Base-by-base conservation (phyloP, 2,329 filamentous ascomycete species). In the Zymoseptoria brevis region DNA sequence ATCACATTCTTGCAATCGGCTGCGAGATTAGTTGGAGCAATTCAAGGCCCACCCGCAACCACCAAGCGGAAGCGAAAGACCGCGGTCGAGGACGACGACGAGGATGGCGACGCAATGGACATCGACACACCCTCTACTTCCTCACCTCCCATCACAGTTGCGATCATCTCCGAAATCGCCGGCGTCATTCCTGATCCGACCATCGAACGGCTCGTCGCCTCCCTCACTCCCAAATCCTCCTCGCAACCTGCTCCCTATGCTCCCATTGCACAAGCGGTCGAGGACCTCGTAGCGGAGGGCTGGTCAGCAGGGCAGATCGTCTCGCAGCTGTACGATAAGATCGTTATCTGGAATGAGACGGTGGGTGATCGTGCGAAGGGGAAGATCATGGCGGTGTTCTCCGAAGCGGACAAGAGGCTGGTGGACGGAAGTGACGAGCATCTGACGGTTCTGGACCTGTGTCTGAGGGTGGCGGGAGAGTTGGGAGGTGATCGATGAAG, bases 351-450 rank as follows among this genome's bases (percentile, higher is more conserved):
- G 71, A 90, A 96, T 69, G 94, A 97, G 73, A 81, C 86, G 7
- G 87, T 96, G 22, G 84, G 85, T 0, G 90, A 96, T 69, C 75
- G 84, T 11, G 89, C 96, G 71, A 99, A 99, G 77, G 95, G 93
- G 71, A 87, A 87, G 73, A 93, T 99, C 60, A 87, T 93, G 53
- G 80, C 89, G 62, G 80, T 93, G 3, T 99, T 99, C 71, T 96
- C 92, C 0, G 92, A 97, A 74, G 82, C 93, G 26, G 94, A 99
- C 72, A 97, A 97, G 80, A 83, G 94, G 64, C 76, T 99, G 53
- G 88, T 96, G 5, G 95, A 99, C 74, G 94, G 94, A 8, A 88
- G 92, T 2, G 94, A 99, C 71, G 94, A 99, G 76, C 93, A 99
- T 72, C 78, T 99, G 22, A 90, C 89, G 0, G 88, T 97, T 60